Evolutionary conservation across 352 stramenopile species (phyloP).

Genomic region (Pythium sukuiense): DNA sequence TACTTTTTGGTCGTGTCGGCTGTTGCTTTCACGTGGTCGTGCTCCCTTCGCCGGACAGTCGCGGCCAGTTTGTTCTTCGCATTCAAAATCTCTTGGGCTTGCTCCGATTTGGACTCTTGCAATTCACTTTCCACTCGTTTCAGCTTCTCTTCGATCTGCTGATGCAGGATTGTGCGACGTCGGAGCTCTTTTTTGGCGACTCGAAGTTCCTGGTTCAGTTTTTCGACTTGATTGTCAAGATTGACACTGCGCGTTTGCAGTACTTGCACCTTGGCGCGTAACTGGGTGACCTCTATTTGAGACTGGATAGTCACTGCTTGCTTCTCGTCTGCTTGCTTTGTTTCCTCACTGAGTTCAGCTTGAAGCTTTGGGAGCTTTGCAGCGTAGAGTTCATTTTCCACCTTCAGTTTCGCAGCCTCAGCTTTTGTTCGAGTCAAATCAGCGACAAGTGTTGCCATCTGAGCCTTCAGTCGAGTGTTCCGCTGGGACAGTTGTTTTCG

Average conservation of each 20-base stretch:
- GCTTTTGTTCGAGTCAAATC: slow-evolving; percentile 43
- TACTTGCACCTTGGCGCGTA: slow-evolving; percentile 46
- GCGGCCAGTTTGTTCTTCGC: slow-evolving; percentile 35
- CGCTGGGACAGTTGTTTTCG: slow-evolving; percentile 43
- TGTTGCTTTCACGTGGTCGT: slow-evolving; percentile 32
- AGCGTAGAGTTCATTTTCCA: slow-evolving; percentile 55
- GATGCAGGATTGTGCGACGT: slow-evolving; percentile 27
- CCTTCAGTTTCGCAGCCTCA: slow-evolving; percentile 40
- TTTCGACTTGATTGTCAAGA: slow-evolving; percentile 34
- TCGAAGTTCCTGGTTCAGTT: slow-evolving; percentile 33
- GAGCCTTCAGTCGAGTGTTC: slow-evolving; percentile 41
- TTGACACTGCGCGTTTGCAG: slow-evolving; percentile 39
- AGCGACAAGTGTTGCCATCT: slow-evolving; percentile 30
- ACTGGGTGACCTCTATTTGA: slow-evolving; percentile 39
- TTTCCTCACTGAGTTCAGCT: slow-evolving; percentile 48
- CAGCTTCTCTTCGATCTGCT: slow-evolving; percentile 37
- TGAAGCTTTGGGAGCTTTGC: slow-evolving; percentile 47
- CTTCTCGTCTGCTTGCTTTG: slow-evolving; percentile 44
- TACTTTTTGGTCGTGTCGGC: slow-evolving; percentile 26
- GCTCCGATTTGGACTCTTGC: slow-evolving; percentile 24
- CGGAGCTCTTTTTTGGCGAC: slow-evolving; percentile 35
- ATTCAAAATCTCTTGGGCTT: slow-evolving; percentile 32
- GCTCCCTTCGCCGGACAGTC: slow-evolving; percentile 33
- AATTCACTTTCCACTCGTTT: slow-evolving; percentile 35
- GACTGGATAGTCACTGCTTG: slow-evolving; percentile 43